A percentile compares a stretch with the other conserved stretches of the same genome.
Evolutionary conservation across 306 rosid species (phyloP).

Genomic region (Prunus armeniaca): DNA sequence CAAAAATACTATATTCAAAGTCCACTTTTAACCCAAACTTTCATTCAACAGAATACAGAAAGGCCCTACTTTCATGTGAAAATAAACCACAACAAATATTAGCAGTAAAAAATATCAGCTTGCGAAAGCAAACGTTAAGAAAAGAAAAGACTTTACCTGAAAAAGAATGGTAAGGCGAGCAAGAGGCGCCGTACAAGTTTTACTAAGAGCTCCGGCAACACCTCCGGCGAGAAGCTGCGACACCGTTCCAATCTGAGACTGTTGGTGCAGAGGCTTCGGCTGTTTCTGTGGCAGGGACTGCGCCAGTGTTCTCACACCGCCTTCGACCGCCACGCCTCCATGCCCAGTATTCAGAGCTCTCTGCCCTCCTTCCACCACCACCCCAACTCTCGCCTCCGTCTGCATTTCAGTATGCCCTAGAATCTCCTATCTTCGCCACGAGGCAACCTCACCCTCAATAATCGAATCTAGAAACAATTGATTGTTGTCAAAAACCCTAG

Average conservation of each 20-base stretch:
- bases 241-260: conserved; percentile 67
- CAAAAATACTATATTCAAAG: background rate
- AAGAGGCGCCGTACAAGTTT: conserved; percentile 98
- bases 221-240: conserved; percentile 96
- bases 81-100: background rate
- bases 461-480: background rate
- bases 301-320: conserved; percentile 52
- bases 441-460: background rate
- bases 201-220: conserved; percentile 88
- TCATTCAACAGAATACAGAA: background rate
- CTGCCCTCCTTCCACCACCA: conserved; percentile 62
- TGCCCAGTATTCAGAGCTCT: conserved; percentile 43
- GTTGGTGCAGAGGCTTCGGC: conserved; percentile 41
- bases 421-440: conserved; percentile 7
- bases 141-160: conserved; percentile 49
- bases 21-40: background rate
- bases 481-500: background rate
- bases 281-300: conserved; percentile 31
- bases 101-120: background rate
- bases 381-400: conserved; percentile 87
- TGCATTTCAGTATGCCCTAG: conserved; percentile 50
- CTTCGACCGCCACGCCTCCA: conserved; percentile 58
- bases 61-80: background rate
- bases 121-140: background rate
- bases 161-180: conserved; percentile 95